A percentile compares a stretch with the other conserved stretches of the same genome.
phyloP scores from a whole-genome alignment of 768 basidiomycete species.

The Postia placenta region DNA sequence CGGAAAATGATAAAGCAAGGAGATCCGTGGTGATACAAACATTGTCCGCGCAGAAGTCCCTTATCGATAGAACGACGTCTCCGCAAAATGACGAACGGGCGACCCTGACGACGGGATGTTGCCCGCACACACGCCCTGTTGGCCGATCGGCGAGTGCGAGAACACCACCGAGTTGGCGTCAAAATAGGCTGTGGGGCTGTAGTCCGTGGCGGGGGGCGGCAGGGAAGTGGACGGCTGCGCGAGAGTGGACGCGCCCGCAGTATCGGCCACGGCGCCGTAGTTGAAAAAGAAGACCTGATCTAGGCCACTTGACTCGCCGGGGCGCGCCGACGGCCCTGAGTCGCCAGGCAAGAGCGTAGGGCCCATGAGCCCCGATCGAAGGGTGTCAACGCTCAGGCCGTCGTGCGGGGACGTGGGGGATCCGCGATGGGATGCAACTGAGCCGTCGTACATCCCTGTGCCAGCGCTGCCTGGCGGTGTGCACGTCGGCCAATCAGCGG shows the following conservation, averaged over 20 bases:
- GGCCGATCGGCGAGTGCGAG: conserved; percentile 10
- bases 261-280: conserved; percentile 1
- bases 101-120: conserved; percentile 9
- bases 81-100: neutral
- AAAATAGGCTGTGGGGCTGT: conserved; percentile 4
- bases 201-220: neutral
- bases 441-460: conserved; percentile 13
- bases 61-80: conserved; percentile 1
- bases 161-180: conserved; percentile 14
- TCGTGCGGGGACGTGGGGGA: conserved; percentile 15
- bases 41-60: too few relatives aligned
- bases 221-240: neutral
- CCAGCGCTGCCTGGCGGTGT: conserved; percentile 13
- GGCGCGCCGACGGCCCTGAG: neutral
- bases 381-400: neutral
- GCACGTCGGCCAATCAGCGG: conserved; percentile 12
- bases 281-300: conserved; percentile 3
- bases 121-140: conserved; percentile 7
- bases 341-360: neutral
- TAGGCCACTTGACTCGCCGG: neutral
- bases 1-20: too few relatives aligned
- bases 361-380: neutral
- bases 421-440: conserved; percentile 10
- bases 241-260: neutral
- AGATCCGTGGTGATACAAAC: too few relatives aligned